A percentile compares a stretch with the other conserved stretches of the same genome.
phyloP scores from a whole-genome alignment of 176 grass and related monocot species.

The Triticum monococcum region DNA sequence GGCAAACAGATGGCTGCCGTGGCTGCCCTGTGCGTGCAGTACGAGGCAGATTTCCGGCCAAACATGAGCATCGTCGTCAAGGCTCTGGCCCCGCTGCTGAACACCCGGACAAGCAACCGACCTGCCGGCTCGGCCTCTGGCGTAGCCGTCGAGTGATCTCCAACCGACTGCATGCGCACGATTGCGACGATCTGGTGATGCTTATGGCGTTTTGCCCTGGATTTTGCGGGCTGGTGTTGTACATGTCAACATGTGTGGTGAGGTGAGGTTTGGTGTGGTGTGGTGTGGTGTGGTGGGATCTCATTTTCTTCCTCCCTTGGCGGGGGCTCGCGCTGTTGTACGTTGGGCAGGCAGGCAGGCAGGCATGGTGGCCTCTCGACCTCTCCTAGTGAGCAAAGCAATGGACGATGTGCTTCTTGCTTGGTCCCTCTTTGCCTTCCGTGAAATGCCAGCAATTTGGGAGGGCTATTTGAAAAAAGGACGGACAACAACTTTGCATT shows the following conservation, averaged over 20 bases:
- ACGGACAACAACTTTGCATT: not conserved
- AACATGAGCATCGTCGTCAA: conserved; percentile 94
- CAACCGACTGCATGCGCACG: not conserved
- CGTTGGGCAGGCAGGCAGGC: not conserved
- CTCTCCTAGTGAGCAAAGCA: conserved; percentile 5
- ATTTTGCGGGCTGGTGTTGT: not conserved
- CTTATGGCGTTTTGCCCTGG: not conserved
- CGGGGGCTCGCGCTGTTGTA: not conserved
- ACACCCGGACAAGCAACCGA: conserved; percentile 19
- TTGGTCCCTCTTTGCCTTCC: not conserved
- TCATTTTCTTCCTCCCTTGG: not conserved
- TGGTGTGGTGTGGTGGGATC: not conserved
- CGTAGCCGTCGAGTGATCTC: not conserved
- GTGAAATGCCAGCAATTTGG: not conserved
- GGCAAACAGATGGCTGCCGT: conserved; percentile 64
- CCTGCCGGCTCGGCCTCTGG: not conserved
- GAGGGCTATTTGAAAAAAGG: not conserved
- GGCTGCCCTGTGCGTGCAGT: conserved; percentile 74
- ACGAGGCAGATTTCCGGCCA: conserved; percentile 76
- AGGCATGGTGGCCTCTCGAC: not conserved
- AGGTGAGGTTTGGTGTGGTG: not conserved
- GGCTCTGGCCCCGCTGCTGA: conserved; percentile 56
- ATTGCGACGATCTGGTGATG: not conserved
- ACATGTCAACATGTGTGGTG: not conserved
- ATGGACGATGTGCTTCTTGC: not conserved